Evolutionary conservation across 2,329 filamentous ascomycete species (phyloP).

Genomic region (Hypoxylon sp.): DNA sequence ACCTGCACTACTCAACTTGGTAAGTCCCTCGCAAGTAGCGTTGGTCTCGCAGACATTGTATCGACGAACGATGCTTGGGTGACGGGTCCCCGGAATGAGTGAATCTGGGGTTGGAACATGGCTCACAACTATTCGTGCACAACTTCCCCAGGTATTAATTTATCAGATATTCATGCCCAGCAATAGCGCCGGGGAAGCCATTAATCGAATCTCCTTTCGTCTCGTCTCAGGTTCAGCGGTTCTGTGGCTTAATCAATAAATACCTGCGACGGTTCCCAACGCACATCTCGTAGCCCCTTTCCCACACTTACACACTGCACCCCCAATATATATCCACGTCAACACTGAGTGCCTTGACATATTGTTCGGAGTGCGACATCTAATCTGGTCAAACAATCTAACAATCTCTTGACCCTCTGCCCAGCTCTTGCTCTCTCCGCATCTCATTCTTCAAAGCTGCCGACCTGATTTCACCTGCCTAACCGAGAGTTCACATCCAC

Average conservation of each 20-base stretch:
- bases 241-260: constrained; percentile 42
- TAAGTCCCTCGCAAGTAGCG: constrained; percentile 32
- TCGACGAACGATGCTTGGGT: constrained; percentile 36
- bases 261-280: constrained; percentile 35
- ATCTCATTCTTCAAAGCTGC: constrained; percentile 37
- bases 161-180: constrained; percentile 39
- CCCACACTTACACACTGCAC: constrained; percentile 29
- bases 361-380: constrained; percentile 38
- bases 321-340: constrained; percentile 45
- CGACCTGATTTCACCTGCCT: constrained; percentile 45
- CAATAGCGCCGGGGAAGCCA: constrained; percentile 37
- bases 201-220: constrained; percentile 39
- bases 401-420: constrained; percentile 8
- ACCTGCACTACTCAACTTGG: constrained; percentile 35
- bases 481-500: constrained; percentile 46
- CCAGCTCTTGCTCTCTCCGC: constrained; percentile 22
- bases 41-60: constrained; percentile 36
- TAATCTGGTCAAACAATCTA: constrained; percentile 29
- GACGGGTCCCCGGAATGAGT: constrained; percentile 45
- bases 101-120: constrained; percentile 45
- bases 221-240: constrained; percentile 36
- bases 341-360: constrained; percentile 31
- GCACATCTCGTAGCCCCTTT: constrained; percentile 13
- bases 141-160: constrained; percentile 44
- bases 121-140: constrained; percentile 36